These are phyloP conservation scores for Paecilomyces variotii DNA, from an alignment of 2,329 filamentous ascomycete species.

Conservation along the genomic window DNA sequence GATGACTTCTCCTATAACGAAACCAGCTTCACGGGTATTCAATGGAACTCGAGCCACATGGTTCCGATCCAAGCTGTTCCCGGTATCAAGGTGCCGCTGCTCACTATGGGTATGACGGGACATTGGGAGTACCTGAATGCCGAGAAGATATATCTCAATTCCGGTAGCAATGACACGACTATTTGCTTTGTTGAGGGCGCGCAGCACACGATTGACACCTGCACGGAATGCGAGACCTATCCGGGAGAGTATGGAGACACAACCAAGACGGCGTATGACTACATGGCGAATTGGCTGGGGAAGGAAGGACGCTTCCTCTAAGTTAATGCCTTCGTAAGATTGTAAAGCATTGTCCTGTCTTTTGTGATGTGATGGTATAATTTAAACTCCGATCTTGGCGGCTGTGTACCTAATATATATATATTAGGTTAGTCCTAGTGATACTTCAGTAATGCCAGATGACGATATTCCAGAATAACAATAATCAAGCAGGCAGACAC, in stretches of 20 bases:
- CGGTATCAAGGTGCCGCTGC: slow-evolving; percentile 10
- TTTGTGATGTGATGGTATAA: too few relatives aligned
- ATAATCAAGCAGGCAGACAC: too few relatives aligned
- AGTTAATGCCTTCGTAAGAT: not conserved
- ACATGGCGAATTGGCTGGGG: slow-evolving; percentile 9
- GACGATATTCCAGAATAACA: too few relatives aligned
- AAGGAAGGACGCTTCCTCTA: slow-evolving; percentile 4
- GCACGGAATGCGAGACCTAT: slow-evolving; percentile 13
- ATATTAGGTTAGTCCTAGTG: too few relatives aligned
- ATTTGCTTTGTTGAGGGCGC: slow-evolving; percentile 15
- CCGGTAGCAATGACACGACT: slow-evolving; percentile 9
- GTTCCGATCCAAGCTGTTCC: slow-evolving; percentile 6
- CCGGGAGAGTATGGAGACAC: slow-evolving; percentile 14
- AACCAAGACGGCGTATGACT: slow-evolving; percentile 10
- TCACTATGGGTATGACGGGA: slow-evolving; percentile 12
- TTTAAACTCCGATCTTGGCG: too few relatives aligned
- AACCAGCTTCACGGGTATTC: slow-evolving; percentile 7
- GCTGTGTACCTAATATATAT: too few relatives aligned
- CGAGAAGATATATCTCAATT: slow-evolving; percentile 12
- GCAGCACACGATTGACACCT: slow-evolving; percentile 10
- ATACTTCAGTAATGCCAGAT: too few relatives aligned
- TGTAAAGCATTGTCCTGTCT: not conserved
- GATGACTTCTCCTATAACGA: not conserved
- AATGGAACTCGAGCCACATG: slow-evolving; percentile 11
- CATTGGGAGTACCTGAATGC: slow-evolving; percentile 14